Base-by-base conservation (phyloP, 1,284 basidiomycete genomes). In the Naganishia sp. region DNA sequence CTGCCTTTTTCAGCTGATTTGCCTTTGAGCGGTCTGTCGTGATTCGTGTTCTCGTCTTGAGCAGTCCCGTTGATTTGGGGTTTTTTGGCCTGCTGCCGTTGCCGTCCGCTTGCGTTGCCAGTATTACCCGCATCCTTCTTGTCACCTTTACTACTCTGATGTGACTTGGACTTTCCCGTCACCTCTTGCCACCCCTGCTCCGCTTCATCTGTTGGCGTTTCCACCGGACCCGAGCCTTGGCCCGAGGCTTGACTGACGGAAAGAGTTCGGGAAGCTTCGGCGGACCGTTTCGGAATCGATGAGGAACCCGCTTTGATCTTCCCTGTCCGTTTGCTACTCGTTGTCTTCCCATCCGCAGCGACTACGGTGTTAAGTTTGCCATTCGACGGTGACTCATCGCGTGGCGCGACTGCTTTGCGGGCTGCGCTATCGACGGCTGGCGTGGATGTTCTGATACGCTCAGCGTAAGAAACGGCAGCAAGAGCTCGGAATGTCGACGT, bases 401-500 rank as follows among this genome's bases (percentile, higher is more conserved):
- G 36, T 36, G 25, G 23, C 21, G 16, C 10, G 21, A 28, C 43
- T 61, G 21, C 21, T 49, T 46, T 28, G 16, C 16, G 33, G 21
- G 21, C 48, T 49, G 21, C 31, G 33, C 50, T 36, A 0, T 61
- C 59, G 31, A 21, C 6, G 15, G 5, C 7, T 21, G 28, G 25
- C 23, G 43, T 31, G 15, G 55, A 49, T 16, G 55, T 33, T 49
- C 63, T 43, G 11, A 68, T 68, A 16, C 67, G 67, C n/a, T 68
- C 67, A 44, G 67, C 67, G 28, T 68, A 68, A 5, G 67, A 68
- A 15, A 52, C 57, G 16, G 50, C 43, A 5, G 59, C 48, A 2
- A 68, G 44, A 10, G 67, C 67, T 52, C 65, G 60, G 56, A 68
- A 68, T 9, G 67, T 65, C 11, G 67, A 67, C n/a, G 50, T 55